Conservation (phyloP, 1,139 yeast genomes). For the Pichia kudriavzevii region DNA sequence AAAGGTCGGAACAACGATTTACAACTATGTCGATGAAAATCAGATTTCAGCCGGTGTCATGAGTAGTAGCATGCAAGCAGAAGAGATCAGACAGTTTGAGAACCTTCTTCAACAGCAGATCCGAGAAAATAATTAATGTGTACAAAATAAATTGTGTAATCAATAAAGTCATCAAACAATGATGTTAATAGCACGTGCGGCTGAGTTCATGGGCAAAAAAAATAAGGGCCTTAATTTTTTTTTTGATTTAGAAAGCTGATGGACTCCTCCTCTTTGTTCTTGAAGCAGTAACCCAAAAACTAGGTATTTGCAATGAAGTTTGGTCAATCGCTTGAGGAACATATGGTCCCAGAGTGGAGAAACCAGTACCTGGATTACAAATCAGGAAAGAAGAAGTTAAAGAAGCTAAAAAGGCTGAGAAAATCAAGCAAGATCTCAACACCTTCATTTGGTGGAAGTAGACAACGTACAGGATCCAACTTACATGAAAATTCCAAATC, state of each 20-base stretch:
- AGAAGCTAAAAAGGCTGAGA: constrained; percentile 32
- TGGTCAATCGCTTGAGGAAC: constrained; percentile 51
- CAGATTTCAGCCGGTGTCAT: constrained; percentile 25
- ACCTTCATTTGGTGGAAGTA: constrained; percentile 3
- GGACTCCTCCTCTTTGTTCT: constrained; percentile 1
- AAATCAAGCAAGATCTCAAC: constrained; percentile 5
- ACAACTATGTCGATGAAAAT: constrained; percentile 33
- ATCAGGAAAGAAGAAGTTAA: constrained; percentile 52
- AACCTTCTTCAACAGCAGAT: constrained; percentile 17
- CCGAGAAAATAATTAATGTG: no score
- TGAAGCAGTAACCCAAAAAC: not conserved
- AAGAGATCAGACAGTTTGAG: constrained; percentile 21
- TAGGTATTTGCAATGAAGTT: constrained; percentile 41
- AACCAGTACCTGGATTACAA: constrained; percentile 75
- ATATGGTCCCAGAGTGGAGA: constrained; percentile 80
- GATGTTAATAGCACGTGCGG: no score
- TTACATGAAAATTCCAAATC: no score
- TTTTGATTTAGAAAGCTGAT: not conserved
- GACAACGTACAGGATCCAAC: no score
- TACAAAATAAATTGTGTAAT: no score
- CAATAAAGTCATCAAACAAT: no score
- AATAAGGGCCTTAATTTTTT: no score
- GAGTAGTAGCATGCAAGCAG: constrained; percentile 17
- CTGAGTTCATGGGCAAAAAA: no score
- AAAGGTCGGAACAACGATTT: constrained; percentile 32